Conservation (phyloP, 495 filamentous ascomycete species). For the Evansstolkia leycettana region DNA sequence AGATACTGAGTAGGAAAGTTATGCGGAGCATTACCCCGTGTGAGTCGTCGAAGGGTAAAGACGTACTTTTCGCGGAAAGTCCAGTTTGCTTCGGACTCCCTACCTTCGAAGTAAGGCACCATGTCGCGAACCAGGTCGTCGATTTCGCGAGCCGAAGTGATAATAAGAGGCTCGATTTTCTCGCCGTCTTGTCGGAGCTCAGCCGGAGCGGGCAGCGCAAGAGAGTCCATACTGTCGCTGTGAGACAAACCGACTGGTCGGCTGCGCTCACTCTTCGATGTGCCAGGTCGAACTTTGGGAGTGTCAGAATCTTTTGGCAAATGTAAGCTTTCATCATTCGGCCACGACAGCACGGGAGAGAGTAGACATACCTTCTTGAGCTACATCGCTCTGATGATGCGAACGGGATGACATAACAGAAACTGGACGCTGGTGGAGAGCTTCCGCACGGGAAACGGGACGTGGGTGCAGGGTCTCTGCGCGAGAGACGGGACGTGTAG, state of each 20-base stretch:
- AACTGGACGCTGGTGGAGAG: slow-evolving; percentile 13
- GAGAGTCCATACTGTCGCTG: slow-evolving; percentile 6
- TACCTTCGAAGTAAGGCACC: slow-evolving; percentile 72
- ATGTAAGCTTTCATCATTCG: too few species aligned
- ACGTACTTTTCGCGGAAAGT: slow-evolving; percentile 67
- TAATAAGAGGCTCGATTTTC: slow-evolving; percentile 63
- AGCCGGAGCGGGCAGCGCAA: slow-evolving; percentile 3
- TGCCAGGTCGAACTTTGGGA: not conserved
- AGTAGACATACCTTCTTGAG: slow-evolving; percentile 12
- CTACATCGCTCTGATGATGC: slow-evolving; percentile 12
- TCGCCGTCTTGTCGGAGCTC: slow-evolving; percentile 30
- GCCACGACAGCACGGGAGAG: too few species aligned
- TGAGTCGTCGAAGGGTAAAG: slow-evolving; percentile 60
- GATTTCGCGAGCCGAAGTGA: slow-evolving; percentile 69
- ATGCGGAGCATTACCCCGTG: slow-evolving; percentile 70
- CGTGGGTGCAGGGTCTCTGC: slow-evolving; percentile 23
- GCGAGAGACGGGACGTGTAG: slow-evolving; percentile 27
- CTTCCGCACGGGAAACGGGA: not conserved
- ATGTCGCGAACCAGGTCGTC: slow-evolving; percentile 77
- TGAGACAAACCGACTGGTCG: slow-evolving; percentile 3
- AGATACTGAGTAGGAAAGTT: slow-evolving; percentile 62
- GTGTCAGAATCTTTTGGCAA: slow-evolving; percentile 2
- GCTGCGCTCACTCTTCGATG: slow-evolving; percentile 1
- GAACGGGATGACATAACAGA: slow-evolving; percentile 16
- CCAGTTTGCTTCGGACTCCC: slow-evolving; percentile 88